These are phyloP conservation scores for Shiraia sp. DNA, from an alignment of 2,329 filamentous ascomycete species.

Conservation along the genomic window DNA sequence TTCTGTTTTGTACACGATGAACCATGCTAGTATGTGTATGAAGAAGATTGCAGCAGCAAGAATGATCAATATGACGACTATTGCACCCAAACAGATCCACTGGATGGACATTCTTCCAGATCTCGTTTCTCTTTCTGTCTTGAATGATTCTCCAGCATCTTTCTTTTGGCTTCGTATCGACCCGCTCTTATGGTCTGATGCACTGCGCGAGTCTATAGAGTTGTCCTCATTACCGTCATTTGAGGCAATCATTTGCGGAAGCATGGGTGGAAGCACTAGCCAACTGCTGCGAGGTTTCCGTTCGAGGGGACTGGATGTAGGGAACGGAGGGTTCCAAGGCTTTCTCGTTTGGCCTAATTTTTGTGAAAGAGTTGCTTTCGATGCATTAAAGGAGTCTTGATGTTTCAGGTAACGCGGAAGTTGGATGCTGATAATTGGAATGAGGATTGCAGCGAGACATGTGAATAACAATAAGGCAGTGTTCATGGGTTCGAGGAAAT, in stretches of 20 bases:
- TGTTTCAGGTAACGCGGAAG: slow-evolving; percentile 19
- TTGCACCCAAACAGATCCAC: slow-evolving; percentile 4
- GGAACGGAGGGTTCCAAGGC: slow-evolving; percentile 35
- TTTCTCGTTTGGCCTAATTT: slow-evolving; percentile 9
- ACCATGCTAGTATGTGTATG: slow-evolving; percentile 32
- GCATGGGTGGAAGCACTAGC: slow-evolving; percentile 3
- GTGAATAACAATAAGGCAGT: slow-evolving; percentile 21
- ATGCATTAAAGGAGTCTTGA: background rate
- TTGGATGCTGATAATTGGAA: slow-evolving; percentile 30
- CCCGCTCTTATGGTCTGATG: background rate
- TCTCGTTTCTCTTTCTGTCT: background rate
- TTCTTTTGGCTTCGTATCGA: too few relatives aligned
- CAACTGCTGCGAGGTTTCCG: slow-evolving; percentile 3
- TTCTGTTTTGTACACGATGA: slow-evolving; percentile 36
- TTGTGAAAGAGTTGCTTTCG: background rate
- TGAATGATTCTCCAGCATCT: too few relatives aligned
- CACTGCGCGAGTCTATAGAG: too few relatives aligned
- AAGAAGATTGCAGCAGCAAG: slow-evolving; percentile 25
- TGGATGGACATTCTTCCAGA: slow-evolving; percentile 2
- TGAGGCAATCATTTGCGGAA: background rate
- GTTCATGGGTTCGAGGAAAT: background rate
- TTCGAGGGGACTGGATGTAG: slow-evolving; percentile 1
- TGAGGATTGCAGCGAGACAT: slow-evolving; percentile 22
- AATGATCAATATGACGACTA: slow-evolving; percentile 19
- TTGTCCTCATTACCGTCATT: background rate